Conservation (phyloP, 257 asterid genomes). For the Solanum verrucosum region DNA sequence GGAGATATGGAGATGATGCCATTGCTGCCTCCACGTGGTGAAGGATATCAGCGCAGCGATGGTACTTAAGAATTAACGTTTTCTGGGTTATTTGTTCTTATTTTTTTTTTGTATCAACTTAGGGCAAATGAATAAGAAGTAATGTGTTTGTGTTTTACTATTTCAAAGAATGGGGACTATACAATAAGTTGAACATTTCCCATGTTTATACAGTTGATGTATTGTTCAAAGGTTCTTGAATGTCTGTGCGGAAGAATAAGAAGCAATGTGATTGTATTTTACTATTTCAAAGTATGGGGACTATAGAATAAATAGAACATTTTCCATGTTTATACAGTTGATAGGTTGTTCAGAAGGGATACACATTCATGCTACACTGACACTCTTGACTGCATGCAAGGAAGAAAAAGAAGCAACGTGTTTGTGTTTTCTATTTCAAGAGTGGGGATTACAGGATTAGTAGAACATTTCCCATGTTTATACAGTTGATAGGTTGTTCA, state of each 20-base stretch:
- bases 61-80: background rate
- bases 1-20: background rate
- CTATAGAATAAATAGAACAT: background rate
- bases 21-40: background rate
- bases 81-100: background rate
- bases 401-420: background rate
- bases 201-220: background rate
- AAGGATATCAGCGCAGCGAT: background rate
- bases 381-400: background rate
- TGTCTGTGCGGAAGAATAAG: background rate
- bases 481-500: background rate
- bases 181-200: background rate
- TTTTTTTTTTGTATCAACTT: background rate
- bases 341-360: background rate
- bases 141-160: background rate
- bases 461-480: background rate
- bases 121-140: background rate
- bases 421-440: background rate
- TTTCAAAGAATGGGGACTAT: background rate
- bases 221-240: background rate
- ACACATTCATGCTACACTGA: background rate
- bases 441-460: background rate
- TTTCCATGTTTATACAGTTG: background rate
- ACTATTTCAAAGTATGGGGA: background rate
- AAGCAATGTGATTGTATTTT: background rate